phyloP scores from a whole-genome alignment of 306 rosid genomes.

The Arachis stenosperma region DNA sequence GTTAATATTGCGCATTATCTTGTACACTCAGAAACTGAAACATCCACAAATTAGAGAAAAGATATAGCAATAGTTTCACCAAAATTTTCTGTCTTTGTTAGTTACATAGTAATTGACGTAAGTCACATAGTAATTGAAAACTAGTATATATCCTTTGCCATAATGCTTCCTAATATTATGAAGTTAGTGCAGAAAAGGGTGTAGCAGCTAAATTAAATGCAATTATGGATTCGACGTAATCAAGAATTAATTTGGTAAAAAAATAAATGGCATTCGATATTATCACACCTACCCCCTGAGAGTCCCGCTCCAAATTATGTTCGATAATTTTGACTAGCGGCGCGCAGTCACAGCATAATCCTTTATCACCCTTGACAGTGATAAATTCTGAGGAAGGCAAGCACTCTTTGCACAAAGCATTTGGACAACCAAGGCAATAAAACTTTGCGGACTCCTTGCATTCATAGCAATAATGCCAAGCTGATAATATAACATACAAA shows the following conservation, averaged over 20 bases:
- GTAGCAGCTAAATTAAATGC: not conserved
- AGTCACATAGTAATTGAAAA: not conserved
- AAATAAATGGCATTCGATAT: not conserved
- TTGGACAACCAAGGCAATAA: slow-evolving; percentile 66
- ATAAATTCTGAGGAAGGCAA: slow-evolving; percentile 43
- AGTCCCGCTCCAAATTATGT: slow-evolving; percentile 50
- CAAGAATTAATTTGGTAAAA: slow-evolving; percentile 16
- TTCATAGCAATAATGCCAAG: slow-evolving; percentile 56
- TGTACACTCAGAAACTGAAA: not conserved
- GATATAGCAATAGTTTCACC: not conserved
- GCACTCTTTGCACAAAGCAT: slow-evolving; percentile 57
- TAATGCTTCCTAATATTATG: not conserved
- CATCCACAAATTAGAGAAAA: not conserved
- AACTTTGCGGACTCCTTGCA: slow-evolving; percentile 52
- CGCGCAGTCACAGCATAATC: slow-evolving; percentile 63
- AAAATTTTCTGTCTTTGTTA: not conserved
- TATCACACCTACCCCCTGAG: slow-evolving; percentile 59
- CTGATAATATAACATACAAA: slow-evolving; percentile 46
- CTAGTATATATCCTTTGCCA: not conserved
- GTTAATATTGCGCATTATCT: not conserved
- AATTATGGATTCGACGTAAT: slow-evolving; percentile 4
- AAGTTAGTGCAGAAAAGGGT: slow-evolving; percentile 1
- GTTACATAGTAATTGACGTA: not conserved
- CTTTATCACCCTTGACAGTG: slow-evolving; percentile 43
- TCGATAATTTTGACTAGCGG: slow-evolving; percentile 58